Base-by-base conservation (phyloP, 257 asterid genomes). In the Buddleja alternifolia region DNA sequence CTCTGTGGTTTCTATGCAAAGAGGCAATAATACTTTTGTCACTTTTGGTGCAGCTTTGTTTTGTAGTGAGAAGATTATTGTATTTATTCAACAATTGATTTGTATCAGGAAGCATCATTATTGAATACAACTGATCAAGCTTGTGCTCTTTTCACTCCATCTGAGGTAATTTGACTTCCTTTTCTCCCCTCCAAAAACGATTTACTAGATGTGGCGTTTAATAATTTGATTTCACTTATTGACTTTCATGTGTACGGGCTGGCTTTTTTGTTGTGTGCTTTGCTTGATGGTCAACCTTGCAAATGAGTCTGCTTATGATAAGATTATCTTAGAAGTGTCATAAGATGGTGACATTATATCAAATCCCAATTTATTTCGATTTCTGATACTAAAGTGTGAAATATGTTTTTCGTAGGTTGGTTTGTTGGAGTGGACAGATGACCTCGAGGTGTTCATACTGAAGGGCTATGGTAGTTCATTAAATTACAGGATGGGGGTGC, bases 401-500 rank as follows among this genome's bases (percentile, higher is more conserved):
- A 63, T 77, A 47, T 58, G 19, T 44, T 37, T 32, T 19, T 68
- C 71, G 60, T 64, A 91, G 99, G 88, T 89, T 66, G 82, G 72
- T 68, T 80, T 91, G 77, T 80, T 94, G 83, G 97, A 91, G 84
- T 94, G 97, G 97, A 57, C 97, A 21, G 97, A 94, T 80, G 97
- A 94, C 75, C 75, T 94, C 80, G 97, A 91, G 85, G 80, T 89
- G 55, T 94, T 94, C 81, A 70, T 91, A 46, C 71, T 87, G 65
- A 94, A 89, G 81, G 98, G 98, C 60, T 91, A 94, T 72, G 99
- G 98, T 69, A 88, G 89, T 80, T 78, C 96, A 36, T 75, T 94
- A 66, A 94, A 94, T 74, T 91, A 94, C 74, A 85, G 78, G 60
- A 94, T 94, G 99, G 97, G 97, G 63, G 96, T 87, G 73, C 96